These are phyloP conservation scores for Apiospora arundinis DNA, from an alignment of 2,329 filamentous ascomycete genomes.

Conservation along the genomic window DNA sequence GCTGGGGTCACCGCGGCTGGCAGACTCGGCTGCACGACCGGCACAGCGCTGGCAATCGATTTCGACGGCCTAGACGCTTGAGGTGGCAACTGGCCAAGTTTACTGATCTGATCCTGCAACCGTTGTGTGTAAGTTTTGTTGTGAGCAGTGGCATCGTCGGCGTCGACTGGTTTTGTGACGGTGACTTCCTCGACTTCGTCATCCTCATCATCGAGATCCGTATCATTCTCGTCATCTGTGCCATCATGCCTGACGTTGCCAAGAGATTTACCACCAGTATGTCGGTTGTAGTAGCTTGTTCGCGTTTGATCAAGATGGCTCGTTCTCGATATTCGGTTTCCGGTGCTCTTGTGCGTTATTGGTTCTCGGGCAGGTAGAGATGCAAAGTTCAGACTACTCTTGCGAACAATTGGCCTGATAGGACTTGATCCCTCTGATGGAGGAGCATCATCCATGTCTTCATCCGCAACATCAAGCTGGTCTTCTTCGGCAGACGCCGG, in stretches of 20 bases:
- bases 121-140: conserved; percentile 94
- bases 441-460: conserved; percentile 42
- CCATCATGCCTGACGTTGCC: conserved; percentile 54
- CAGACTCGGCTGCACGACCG: conserved; percentile 38
- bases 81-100: conserved; percentile 65
- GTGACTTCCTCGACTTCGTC: conserved; percentile 52
- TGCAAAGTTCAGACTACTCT: conserved; percentile 95
- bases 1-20: conserved; percentile 32
- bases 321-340: conserved; percentile 72
- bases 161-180: conserved; percentile 48
- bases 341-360: conserved; percentile 84
- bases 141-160: conserved; percentile 63
- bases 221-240: conserved; percentile 48
- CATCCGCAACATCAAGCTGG: conserved; percentile 34
- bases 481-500: conserved; percentile 20
- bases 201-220: conserved; percentile 48
- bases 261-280: conserved; percentile 76
- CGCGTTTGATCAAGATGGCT: conserved; percentile 79
- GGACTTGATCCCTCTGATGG: conserved; percentile 77
- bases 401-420: conserved; percentile 78
- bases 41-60: conserved; percentile 48
- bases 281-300: conserved; percentile 75
- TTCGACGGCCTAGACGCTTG: conserved; percentile 55
- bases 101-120: conserved; percentile 89
- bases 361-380: conserved; percentile 91